Evolutionary conservation across 2,329 filamentous ascomycete species (phyloP).

Genomic region (Colletotrichum abscissum): DNA sequence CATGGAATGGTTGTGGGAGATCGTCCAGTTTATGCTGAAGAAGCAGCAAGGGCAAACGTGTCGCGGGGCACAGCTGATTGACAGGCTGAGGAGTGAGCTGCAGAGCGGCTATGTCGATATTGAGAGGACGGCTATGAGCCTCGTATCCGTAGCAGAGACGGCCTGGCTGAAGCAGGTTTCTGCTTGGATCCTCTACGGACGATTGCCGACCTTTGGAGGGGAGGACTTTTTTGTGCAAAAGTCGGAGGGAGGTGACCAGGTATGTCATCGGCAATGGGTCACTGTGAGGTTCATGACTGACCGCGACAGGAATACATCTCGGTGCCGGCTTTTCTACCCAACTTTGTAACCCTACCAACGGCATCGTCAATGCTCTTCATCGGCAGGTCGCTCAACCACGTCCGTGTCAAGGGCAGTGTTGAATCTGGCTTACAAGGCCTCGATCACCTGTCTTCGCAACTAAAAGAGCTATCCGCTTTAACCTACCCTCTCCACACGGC

Average conservation of each 20-base stretch:
- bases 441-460: constrained; percentile 74
- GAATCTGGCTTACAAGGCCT: constrained; percentile 61
- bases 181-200: constrained; percentile 91
- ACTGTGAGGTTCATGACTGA: constrained; percentile 30
- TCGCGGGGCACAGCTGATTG: constrained; percentile 79
- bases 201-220: constrained; percentile 79
- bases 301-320: constrained; percentile 66
- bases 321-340: constrained; percentile 73
- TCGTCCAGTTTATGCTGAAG: constrained; percentile 75
- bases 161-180: constrained; percentile 93
- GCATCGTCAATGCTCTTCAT: constrained; percentile 90
- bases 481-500: constrained; percentile 79
- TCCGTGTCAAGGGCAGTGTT: constrained; percentile 67
- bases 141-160: constrained; percentile 84
- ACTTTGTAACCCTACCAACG: constrained; percentile 80
- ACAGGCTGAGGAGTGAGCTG: constrained; percentile 79
- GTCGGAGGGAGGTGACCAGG: constrained; percentile 54
- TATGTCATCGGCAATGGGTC: constrained; percentile 37
- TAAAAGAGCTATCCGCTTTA: constrained; percentile 75
- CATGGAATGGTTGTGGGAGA: constrained; percentile 86
- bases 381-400: constrained; percentile 88
- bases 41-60: constrained; percentile 55
- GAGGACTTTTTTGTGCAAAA: constrained; percentile 88
- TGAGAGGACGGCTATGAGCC: constrained; percentile 77
- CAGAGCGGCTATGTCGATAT: constrained; percentile 92